phyloP scores from a whole-genome alignment of 2,329 filamentous ascomycete genomes.

The Aspergillus alliaceus region DNA sequence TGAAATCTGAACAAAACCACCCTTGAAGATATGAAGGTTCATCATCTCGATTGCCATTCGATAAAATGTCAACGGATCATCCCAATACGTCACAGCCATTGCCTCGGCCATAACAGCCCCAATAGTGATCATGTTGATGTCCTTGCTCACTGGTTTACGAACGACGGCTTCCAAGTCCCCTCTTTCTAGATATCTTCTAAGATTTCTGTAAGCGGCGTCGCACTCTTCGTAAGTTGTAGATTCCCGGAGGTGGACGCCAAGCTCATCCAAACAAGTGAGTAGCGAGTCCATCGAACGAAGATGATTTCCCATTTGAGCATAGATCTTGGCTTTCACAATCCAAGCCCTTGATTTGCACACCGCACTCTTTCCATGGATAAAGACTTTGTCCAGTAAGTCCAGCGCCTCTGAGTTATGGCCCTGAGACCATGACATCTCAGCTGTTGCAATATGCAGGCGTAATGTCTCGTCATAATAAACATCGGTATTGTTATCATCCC shows the following conservation, averaged over 20 bases:
- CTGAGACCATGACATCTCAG: constrained; percentile 81
- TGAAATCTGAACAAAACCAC: constrained; percentile 58
- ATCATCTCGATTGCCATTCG: constrained; percentile 60
- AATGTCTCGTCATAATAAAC: constrained; percentile 85
- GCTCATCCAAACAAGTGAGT: constrained; percentile 67
- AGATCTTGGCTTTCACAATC: constrained; percentile 78
- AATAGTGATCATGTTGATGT: constrained; percentile 44
- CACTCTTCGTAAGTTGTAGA: constrained; percentile 73
- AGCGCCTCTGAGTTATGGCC: constrained; percentile 68
- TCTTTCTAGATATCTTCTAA: constrained; percentile 60
- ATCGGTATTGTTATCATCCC: constrained; percentile 69
- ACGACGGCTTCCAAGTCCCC: constrained; percentile 51
- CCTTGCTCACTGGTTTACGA: constrained; percentile 42
- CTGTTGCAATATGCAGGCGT: constrained; percentile 72
- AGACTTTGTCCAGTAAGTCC: constrained; percentile 67
- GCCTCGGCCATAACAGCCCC: constrained; percentile 60
- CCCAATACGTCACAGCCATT: constrained; percentile 61
- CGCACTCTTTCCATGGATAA: constrained; percentile 67
- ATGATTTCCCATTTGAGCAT: constrained; percentile 71
- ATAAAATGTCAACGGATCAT: constrained; percentile 59
- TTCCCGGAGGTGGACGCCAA: constrained; percentile 67
- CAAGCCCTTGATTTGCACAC: constrained; percentile 82
- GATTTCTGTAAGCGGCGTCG: constrained; percentile 69
- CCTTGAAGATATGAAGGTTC: constrained; percentile 54
- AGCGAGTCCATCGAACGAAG: constrained; percentile 67